Conservation (phyloP, 225 moss, liverwort and hornwort genomes). For the Sphagnum tenellum region DNA sequence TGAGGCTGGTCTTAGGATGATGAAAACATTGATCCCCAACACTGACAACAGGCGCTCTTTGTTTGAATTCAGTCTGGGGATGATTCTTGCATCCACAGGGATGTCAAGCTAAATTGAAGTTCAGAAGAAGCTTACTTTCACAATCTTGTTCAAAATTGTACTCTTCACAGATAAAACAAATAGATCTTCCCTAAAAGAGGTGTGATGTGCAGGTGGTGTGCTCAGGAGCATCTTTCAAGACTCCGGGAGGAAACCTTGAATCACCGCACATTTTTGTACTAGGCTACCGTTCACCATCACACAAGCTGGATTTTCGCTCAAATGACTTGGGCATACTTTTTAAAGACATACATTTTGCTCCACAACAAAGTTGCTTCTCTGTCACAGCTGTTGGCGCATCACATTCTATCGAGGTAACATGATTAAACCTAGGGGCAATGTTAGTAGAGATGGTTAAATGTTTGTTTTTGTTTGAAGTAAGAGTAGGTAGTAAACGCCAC, state of each 20-base stretch:
- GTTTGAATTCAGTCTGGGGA: no score
- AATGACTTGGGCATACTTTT: conserved; percentile 62
- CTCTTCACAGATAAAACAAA: no score
- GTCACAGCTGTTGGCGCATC: conserved; percentile 46
- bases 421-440: no score
- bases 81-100: no score
- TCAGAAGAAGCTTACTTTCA: no score
- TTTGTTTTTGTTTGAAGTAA: background rate
- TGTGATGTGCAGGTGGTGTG: conserved; percentile 41
- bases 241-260: conserved; percentile 20
- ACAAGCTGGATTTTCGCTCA: conserved; percentile 51
- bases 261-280: conserved; percentile 49
- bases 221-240: conserved; percentile 54
- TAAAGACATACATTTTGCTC: conserved; percentile 36
- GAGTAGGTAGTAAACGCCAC: no score
- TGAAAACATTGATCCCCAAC: no score
- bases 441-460: background rate
- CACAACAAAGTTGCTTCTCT: conserved; percentile 49
- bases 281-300: conserved; percentile 51
- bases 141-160: no score
- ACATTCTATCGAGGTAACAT: conserved; percentile 45
- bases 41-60: no score
- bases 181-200: no score
- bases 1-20: no score
- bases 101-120: no score